A percentile compares a stretch with the other conserved stretches of the same genome.
Conservation (phyloP, 345 rosid genomes). For the Turritis glabra region DNA sequence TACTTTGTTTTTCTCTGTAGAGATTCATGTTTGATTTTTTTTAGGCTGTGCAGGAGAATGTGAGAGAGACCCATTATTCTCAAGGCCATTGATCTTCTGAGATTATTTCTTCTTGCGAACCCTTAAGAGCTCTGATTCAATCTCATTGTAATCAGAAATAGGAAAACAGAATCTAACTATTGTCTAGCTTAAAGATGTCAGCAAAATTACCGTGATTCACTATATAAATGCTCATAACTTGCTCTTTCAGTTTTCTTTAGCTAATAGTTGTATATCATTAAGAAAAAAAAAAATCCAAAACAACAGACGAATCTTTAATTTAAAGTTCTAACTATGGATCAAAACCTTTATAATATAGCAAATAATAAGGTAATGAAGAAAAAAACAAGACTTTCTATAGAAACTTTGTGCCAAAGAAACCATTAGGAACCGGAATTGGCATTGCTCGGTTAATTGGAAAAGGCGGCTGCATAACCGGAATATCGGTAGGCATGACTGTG, state of each 20-base stretch:
- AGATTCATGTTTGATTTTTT: slow-evolving; percentile 25
- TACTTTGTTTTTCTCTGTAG: neutral
- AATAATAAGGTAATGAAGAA: slow-evolving; percentile 15
- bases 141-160: slow-evolving; percentile 36
- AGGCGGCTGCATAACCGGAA: slow-evolving; percentile 52
- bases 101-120: slow-evolving; percentile 23
- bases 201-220: neutral
- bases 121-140: slow-evolving; percentile 27
- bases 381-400: slow-evolving; percentile 33
- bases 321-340: slow-evolving; percentile 15
- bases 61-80: slow-evolving; percentile 48
- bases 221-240: neutral
- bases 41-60: slow-evolving; percentile 92
- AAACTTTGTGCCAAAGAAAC: slow-evolving; percentile 46
- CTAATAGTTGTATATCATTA: neutral
- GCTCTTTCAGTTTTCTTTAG: neutral
- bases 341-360: slow-evolving; percentile 23
- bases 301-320: neutral
- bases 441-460: slow-evolving; percentile 39
- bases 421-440: slow-evolving; percentile 47
- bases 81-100: slow-evolving; percentile 28
- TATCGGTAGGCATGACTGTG: slow-evolving; percentile 38
- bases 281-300: neutral
- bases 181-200: slow-evolving; percentile 25
- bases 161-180: slow-evolving; percentile 33